Base-by-base conservation (phyloP, 164 flowering plant species). In the Magnolia kwangsiensis region DNA sequence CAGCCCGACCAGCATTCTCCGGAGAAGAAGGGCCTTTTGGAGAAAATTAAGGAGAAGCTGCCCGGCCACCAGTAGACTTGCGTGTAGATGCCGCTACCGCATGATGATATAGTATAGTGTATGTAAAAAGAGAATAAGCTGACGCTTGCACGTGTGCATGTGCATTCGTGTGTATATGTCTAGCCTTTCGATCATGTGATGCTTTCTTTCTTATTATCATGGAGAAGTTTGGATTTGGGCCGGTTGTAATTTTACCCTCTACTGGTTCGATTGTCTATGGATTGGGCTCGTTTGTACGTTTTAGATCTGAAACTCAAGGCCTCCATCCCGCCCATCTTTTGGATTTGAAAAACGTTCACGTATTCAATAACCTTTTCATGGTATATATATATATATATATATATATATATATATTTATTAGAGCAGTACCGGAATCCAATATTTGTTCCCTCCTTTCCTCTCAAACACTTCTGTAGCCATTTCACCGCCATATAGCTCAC, bases 1-100 rank as follows among this genome's bases (percentile, higher is more conserved):
- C 73, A 13, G 10, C 50, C 13, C 45, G 66, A 3, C 67, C 81
- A 74, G 13, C 82, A 69, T 5, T 51, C 82, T 7, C 88, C 76
- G 1, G 90, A 88, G 88, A 86, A 89, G 87, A 91, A 89, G 75
- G 90, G 92, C 24, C 74, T 91, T 72, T 85, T 89, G 88, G 94
- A 90, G 65, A 90, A 87, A 84, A 86, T 91, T 78, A 89, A 89
- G 85, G 92, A 90, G 75, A 89, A 90, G 83, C 77, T 90, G 37
- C 92, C 92, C 10, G 76, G 76, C 19, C 29, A 66, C 8, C 29
- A 21, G 1, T 14, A 21, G 29, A 21, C 27, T 66, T 2, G 27
- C 31, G 21, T 29, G 16, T 11, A 1, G 3, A 19, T 61, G 8
- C 2, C 0, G 6, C 45, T 55, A 16, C 18, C 16, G 11, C 61